Conservation (phyloP, 805 yeast genomes). For the Metahyphopichia silvanorum region DNA sequence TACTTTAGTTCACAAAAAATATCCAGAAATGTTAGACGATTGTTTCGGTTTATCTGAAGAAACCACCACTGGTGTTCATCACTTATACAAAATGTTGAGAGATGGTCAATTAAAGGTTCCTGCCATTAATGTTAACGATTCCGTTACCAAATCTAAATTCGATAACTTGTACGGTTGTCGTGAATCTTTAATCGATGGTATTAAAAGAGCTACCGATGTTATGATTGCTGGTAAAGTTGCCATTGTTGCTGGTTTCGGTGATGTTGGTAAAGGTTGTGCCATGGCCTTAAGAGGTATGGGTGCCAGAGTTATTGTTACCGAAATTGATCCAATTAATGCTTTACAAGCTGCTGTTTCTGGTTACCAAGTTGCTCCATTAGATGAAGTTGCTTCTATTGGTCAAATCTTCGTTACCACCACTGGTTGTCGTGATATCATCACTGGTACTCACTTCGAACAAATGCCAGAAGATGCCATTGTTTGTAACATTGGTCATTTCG, state of each 20-base stretch:
- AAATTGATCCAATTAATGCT: conserved; percentile 98
- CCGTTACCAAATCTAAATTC: conserved; percentile 98
- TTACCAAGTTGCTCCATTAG: conserved; percentile 94
- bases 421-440: conserved; percentile 98
- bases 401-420: conserved; percentile 99
- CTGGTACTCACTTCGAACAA: conserved; percentile 75
- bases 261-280: conserved; percentile 99
- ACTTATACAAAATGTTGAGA: conserved; percentile 92
- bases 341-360: conserved; percentile 99
- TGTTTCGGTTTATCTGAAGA: conserved; percentile 98
- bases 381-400: conserved; percentile 87
- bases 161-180: conserved; percentile 99
- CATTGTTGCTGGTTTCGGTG: conserved; percentile 99
- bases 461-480: conserved; percentile 99
- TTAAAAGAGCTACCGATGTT: conserved; percentile 99
- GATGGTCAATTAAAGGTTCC: conserved; percentile 92
- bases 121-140: conserved; percentile 98
- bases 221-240: conserved; percentile 99
- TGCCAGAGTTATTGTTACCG: conserved; percentile 96
- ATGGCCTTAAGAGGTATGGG: conserved; percentile 99
- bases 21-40: conserved; percentile 94
- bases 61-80: conserved; percentile 99
- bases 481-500: conserved; percentile 99
- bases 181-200: conserved; percentile 97
- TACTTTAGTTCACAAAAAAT: conserved; percentile 91